phyloP scores from a whole-genome alignment of 1,284 basidiomycete genomes.

The Afroboletus lepidellus region DNA sequence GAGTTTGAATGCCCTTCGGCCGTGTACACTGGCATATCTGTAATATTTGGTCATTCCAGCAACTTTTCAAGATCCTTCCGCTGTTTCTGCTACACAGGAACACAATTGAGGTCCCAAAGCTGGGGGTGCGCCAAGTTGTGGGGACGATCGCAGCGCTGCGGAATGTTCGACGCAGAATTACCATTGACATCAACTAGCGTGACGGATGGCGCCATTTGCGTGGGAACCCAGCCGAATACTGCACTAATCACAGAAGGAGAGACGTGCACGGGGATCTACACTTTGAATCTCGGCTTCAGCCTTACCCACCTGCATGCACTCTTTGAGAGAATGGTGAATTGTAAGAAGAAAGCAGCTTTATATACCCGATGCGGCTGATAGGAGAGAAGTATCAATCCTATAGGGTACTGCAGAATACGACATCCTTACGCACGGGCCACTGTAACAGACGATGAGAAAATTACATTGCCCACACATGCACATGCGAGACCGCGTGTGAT shows the following conservation, averaged over 20 bases:
- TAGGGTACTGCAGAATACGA: not conserved
- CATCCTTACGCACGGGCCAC: not conserved
- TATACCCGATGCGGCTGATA: not conserved
- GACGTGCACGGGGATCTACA: not conserved
- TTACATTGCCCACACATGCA: not conserved
- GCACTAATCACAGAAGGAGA: not conserved
- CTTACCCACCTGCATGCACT: not conserved
- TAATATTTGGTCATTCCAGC: too few species aligned
- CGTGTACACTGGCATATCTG: too few species aligned
- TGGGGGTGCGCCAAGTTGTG: slow-evolving; percentile 5
- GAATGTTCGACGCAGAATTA: slow-evolving; percentile 16
- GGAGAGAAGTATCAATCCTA: not conserved
- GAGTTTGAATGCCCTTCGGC: too few species aligned
- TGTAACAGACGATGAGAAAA: slow-evolving; percentile 1
- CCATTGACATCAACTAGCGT: not conserved
- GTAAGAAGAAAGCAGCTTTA: not conserved
- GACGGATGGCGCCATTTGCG: not conserved
- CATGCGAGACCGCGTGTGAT: too few species aligned
- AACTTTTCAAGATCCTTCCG: too few species aligned
- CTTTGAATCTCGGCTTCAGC: not conserved
- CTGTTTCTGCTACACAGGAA: too few species aligned
- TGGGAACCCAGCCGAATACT: not conserved
- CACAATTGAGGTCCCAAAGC: too few species aligned
- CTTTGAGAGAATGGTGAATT: too few species aligned
- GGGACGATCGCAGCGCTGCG: not conserved